A percentile compares a stretch with the other conserved stretches of the same genome.
Evolutionary conservation across 768 basidiomycete genomes (phyloP).

Genomic region (Clavaria fumosa): DNA sequence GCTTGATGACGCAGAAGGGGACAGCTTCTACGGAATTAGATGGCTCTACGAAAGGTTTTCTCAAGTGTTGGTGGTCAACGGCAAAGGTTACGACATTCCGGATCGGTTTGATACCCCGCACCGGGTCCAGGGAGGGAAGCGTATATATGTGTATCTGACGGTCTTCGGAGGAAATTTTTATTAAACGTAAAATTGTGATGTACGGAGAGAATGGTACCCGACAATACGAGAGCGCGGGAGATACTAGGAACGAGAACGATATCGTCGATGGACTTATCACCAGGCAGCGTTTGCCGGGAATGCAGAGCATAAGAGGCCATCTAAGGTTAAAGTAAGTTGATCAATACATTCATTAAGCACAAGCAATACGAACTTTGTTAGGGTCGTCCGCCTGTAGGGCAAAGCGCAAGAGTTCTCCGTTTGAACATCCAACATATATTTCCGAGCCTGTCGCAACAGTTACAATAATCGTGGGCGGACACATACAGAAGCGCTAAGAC

Average conservation of each 20-base stretch:
- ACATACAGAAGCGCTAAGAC: neutral
- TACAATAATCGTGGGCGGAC: no score
- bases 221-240: slow-evolving; percentile 57
- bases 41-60: slow-evolving; percentile 29
- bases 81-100: slow-evolving; percentile 69
- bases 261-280: slow-evolving; percentile 59
- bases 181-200: slow-evolving; percentile 2
- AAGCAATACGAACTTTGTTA: slow-evolving; percentile 24
- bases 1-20: slow-evolving; percentile 63
- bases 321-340: slow-evolving; percentile 15
- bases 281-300: slow-evolving; percentile 55
- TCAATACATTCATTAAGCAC: neutral
- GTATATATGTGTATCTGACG: slow-evolving; percentile 64
- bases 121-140: slow-evolving; percentile 64
- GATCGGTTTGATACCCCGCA: slow-evolving; percentile 55
- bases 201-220: slow-evolving; percentile 33
- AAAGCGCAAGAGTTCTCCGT: slow-evolving; percentile 74
- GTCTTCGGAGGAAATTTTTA: slow-evolving; percentile 23
- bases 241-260: slow-evolving; percentile 69
- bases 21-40: slow-evolving; percentile 31
- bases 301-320: slow-evolving; percentile 48
- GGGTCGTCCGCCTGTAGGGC: slow-evolving; percentile 46
- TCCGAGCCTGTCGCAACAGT: slow-evolving; percentile 79
- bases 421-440: slow-evolving; percentile 74
- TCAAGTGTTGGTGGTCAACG: slow-evolving; percentile 63